Evolutionary conservation across 352 stramenopile species (phyloP).

Genomic region (Phytophthora idaei): DNA sequence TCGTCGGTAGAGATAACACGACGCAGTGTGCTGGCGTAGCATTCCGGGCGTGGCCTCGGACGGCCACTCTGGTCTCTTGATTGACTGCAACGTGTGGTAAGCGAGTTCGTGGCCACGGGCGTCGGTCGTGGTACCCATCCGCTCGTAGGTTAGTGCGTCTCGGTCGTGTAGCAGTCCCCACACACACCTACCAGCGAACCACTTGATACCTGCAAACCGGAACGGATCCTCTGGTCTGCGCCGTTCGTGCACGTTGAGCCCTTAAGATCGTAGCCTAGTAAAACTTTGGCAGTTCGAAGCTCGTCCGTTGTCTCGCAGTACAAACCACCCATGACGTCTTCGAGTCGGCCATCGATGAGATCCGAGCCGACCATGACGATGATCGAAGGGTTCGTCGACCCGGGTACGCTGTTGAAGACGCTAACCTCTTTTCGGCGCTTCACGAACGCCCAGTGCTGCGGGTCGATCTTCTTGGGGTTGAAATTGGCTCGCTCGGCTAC

Average conservation of each 20-base stretch:
- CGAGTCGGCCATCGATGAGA: constrained; percentile 29
- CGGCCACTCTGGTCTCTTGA: constrained; percentile 50
- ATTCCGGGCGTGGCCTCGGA: constrained; percentile 40
- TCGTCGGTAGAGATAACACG: constrained; percentile 46
- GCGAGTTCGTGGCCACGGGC: constrained; percentile 38
- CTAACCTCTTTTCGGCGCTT: constrained; percentile 35
- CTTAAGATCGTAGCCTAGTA: constrained; percentile 44
- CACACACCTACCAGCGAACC: constrained; percentile 36
- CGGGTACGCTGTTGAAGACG: constrained; percentile 42
- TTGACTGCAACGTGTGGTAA: constrained; percentile 55
- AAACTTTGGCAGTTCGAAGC: constrained; percentile 38
- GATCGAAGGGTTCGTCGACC: constrained; percentile 30
- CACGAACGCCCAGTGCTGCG: constrained; percentile 39
- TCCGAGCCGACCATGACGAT: constrained; percentile 42
- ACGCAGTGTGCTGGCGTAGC: constrained; percentile 39
- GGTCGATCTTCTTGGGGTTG: constrained; percentile 34
- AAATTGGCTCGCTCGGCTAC: constrained; percentile 37
- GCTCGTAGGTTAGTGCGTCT: constrained; percentile 52
- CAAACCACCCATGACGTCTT: constrained; percentile 52
- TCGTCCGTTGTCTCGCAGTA: constrained; percentile 53
- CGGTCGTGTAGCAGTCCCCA: constrained; percentile 40
- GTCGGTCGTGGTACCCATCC: constrained; percentile 41
- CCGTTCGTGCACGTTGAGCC: constrained; percentile 40
- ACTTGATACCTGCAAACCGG: constrained; percentile 59
- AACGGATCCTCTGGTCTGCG: constrained; percentile 40